Evolutionary conservation across 805 yeast genomes (phyloP), one percentile per base, ranked within the genome.

Genomic region (Naumovozyma castellii): DNA sequence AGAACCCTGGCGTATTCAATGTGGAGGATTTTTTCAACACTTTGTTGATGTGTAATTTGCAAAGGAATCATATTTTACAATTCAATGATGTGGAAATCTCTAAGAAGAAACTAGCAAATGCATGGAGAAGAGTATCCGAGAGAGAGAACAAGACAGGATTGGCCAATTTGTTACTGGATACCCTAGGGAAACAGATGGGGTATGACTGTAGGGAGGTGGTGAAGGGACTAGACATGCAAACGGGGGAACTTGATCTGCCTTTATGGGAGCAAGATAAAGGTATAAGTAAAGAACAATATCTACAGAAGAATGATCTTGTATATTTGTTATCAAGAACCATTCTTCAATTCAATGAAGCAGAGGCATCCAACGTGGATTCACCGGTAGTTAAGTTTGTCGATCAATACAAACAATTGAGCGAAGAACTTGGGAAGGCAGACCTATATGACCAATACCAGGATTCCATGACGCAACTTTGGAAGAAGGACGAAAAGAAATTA

Each of bases 1-100:
- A 39, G 8, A 49, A 55, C 28, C 18, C 18, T 3, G 40, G 38
- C 3, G 43, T 51, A 5, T 56, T 39, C 33, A 56, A 59, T 39
- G 43, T 55, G 3, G 61, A 57, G 16, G 56, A 51, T 29, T 51
- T 55, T 25, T 56, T 55, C 37, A 56, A 56, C 39, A 44, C 58
- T 1, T 32, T 56, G 17, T 4, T 54, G n/a, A 49, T 52, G 48
- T 56, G 61, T 43, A 51, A 49, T 32, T 30, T 58, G 29, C 61
- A 57, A 18, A 52, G 61, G 44, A 48, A 50, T 34, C 40, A 38
- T 5, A 25, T 45, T 8, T 35, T 40, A 16, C 29, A 45, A 5
- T 49, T 45, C 20, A 38, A 41, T 6, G 54, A 56, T 25, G 33
- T 39, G 22, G 43, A 32, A 10, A 36, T 43, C 16, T 50, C 59